Percentiles rank a stretch among this genome's conserved stretches.
Evolutionary conservation across 192 early-diverging fungal species (phyloP).

Genomic region (Dissophora globulifera): DNA sequence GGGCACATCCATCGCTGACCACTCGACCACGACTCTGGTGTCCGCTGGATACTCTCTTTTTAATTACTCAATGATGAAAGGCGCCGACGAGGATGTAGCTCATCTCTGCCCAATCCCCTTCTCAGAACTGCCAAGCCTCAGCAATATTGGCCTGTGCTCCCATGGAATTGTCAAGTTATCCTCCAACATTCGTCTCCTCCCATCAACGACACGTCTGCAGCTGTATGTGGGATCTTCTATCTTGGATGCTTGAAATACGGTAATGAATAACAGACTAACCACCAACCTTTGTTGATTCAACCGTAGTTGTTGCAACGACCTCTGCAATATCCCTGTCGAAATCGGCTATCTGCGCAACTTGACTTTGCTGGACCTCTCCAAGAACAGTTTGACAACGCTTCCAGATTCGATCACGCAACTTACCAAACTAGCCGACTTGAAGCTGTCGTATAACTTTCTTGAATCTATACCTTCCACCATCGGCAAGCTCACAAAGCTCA

Average conservation of each 20-base stretch:
- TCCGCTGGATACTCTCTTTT: neutral
- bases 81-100: constrained; percentile 22
- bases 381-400: constrained; percentile 70
- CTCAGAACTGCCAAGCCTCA: constrained; percentile 52
- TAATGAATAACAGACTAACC: neutral
- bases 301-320: constrained; percentile 78
- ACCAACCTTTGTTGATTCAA: neutral
- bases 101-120: constrained; percentile 44
- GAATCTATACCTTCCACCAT: constrained; percentile 67
- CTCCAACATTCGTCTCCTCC: constrained; percentile 76
- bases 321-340: constrained; percentile 74
- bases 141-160: constrained; percentile 69
- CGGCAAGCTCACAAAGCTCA: constrained; percentile 70
- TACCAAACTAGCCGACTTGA: constrained; percentile 71
- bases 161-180: constrained; percentile 67
- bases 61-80: constrained; percentile 8
- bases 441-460: constrained; percentile 71
- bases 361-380: constrained; percentile 67
- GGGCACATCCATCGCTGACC: neutral
- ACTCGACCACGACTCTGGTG: constrained; percentile 1
- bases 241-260: constrained; percentile 2
- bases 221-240: constrained; percentile 61
- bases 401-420: constrained; percentile 77
- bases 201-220: constrained; percentile 68
- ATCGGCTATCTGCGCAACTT: constrained; percentile 82